These are phyloP conservation scores for Blastocladiella emersonii DNA, from an alignment of 371 early-diverging fungal species.

Conservation along the genomic window DNA sequence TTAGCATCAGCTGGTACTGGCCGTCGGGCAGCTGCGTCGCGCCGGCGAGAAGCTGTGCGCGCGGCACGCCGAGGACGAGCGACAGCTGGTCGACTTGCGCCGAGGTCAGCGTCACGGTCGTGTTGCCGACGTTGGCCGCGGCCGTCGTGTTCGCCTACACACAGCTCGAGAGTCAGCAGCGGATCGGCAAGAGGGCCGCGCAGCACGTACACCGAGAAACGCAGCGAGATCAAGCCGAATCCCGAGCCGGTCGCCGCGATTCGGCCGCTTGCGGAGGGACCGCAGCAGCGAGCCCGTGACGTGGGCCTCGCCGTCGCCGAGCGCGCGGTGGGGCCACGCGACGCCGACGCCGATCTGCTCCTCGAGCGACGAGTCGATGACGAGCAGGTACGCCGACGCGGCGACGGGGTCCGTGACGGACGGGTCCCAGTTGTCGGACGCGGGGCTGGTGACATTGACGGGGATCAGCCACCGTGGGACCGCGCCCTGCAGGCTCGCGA, in stretches of 20 bases:
- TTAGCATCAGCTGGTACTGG: neutral
- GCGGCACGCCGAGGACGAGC: neutral
- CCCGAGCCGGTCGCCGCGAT: constrained; percentile 5
- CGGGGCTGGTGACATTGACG: neutral
- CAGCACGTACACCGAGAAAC: no score
- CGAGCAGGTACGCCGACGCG: neutral
- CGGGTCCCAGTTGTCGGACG: neutral
- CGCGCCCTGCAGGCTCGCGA: neutral
- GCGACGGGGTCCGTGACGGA: neutral
- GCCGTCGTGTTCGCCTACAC: no score
- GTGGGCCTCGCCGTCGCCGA: constrained; percentile 7
- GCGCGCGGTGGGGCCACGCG: neutral
- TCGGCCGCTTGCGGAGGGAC: constrained; percentile 1
- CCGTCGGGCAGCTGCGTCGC: neutral
- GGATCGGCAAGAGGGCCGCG: no score
- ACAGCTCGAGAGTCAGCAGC: no score
- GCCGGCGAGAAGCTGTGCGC: neutral
- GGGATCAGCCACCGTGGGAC: constrained; percentile 1
- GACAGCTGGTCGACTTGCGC: neutral
- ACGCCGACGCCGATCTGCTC: neutral
- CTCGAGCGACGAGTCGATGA: constrained; percentile 4
- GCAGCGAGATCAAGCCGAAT: no score
- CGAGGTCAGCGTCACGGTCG: neutral
- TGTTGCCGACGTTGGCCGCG: no score
- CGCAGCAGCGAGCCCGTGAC: constrained; percentile 6